Percentiles rank a stretch among this genome's conserved stretches.
phyloP scores from a whole-genome alignment of 768 basidiomycete species.

The Daedaleopsis nitida region DNA sequence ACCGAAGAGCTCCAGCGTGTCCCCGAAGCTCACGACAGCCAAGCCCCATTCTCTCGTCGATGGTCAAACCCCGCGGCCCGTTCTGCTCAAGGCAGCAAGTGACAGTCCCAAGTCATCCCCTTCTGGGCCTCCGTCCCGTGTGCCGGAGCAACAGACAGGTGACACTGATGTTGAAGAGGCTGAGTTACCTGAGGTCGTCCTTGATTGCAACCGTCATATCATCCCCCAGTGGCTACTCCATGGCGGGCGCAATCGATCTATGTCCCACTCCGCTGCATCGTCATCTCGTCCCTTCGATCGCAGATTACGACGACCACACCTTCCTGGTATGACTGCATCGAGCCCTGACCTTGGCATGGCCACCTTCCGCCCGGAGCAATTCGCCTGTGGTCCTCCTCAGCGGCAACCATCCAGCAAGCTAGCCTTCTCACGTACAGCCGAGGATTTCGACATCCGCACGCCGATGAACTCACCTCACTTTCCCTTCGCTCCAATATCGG shows the following conservation, averaged over 20 bases:
- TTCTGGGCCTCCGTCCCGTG: not conserved
- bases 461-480: constrained; percentile 32
- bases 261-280: constrained; percentile 43
- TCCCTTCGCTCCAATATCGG: not conserved
- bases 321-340: constrained; percentile 61
- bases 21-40: constrained; percentile 16
- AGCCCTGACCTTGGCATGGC: constrained; percentile 63
- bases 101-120: constrained; percentile 14
- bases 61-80: constrained; percentile 28
- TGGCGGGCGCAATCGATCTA: constrained; percentile 42
- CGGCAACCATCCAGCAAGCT: constrained; percentile 21
- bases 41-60: constrained; percentile 20
- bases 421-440: constrained; percentile 28
- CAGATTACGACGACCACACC: constrained; percentile 42
- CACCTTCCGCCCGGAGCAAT: constrained; percentile 8
- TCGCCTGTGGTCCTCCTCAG: constrained; percentile 10
- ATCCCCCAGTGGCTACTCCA: constrained; percentile 90
- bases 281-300: constrained; percentile 31
- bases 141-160: constrained; percentile 32
- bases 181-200: constrained; percentile 91
- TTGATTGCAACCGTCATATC: constrained; percentile 95
- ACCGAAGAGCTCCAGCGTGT: constrained; percentile 26
- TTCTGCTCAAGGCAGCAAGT: constrained; percentile 32
- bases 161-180: constrained; percentile 61
- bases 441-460: constrained; percentile 22